Percentiles rank a stretch among this genome's conserved stretches.
Conservation (phyloP, 2,329 filamentous ascomycete genomes). For the Decorospora gaudefroyi region DNA sequence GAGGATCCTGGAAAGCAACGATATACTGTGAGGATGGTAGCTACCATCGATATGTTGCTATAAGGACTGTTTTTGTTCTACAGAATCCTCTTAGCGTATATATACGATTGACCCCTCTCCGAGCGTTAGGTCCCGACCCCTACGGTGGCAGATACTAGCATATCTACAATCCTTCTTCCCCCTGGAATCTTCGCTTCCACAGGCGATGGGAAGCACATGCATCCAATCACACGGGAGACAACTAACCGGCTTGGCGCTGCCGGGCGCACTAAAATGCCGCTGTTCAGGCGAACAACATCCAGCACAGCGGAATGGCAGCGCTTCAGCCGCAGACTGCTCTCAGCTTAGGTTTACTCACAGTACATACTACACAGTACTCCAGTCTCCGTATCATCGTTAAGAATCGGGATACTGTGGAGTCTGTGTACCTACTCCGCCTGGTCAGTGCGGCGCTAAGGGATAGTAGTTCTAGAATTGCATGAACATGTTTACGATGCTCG, state of each 20-base stretch:
- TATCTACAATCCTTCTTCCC: neutral
- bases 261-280: constrained; percentile 4
- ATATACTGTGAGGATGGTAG: neutral
- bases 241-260: constrained; percentile 8
- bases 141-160: too few relatives aligned
- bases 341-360: too few relatives aligned
- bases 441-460: too few relatives aligned
- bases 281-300: too few relatives aligned
- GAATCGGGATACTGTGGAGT: too few relatives aligned
- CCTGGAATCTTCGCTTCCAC: constrained; percentile 1
- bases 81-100: neutral
- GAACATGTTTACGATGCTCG: too few relatives aligned
- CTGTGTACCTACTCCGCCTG: too few relatives aligned
- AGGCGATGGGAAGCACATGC: neutral
- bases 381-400: too few relatives aligned
- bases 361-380: too few relatives aligned
- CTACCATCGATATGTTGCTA: neutral
- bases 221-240: constrained; percentile 2
- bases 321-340: too few relatives aligned
- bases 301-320: neutral
- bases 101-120: neutral
- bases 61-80: neutral
- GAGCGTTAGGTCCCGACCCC: neutral
- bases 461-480: too few relatives aligned
- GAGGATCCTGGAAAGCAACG: neutral